Percentiles rank a stretch among this genome's conserved stretches.
Evolutionary conservation across 768 basidiomycete genomes (phyloP).

Genomic region (Steccherinum ochraceum): DNA sequence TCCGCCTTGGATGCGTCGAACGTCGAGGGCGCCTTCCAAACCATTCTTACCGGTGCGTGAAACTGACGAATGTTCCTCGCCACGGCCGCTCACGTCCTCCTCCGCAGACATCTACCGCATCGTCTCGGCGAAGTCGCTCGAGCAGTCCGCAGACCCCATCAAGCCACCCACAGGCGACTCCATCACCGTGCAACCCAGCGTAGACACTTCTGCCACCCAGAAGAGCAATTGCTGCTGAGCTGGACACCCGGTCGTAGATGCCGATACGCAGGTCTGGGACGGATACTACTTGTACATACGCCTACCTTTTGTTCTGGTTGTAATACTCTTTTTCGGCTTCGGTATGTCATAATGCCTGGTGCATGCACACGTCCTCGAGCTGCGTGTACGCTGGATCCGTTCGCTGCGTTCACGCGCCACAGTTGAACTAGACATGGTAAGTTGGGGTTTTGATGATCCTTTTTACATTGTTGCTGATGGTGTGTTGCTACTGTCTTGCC

Average conservation of each 20-base stretch:
- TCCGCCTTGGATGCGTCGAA: conserved; percentile 99
- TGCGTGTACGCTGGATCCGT: too few relatives aligned
- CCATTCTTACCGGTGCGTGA: conserved; percentile 84
- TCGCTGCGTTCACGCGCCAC: too few relatives aligned
- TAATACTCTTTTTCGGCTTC: background rate
- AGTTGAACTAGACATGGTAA: too few relatives aligned
- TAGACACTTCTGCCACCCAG: conserved; percentile 52
- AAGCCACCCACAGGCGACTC: conserved; percentile 76
- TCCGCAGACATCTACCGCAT: conserved; percentile 90
- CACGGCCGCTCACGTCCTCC: background rate
- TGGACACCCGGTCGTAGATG: background rate
- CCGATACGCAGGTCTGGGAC: background rate
- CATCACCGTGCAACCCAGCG: conserved; percentile 77
- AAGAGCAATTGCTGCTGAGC: conserved; percentile 59
- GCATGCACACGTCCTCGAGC: too few relatives aligned
- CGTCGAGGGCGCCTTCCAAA: conserved; percentile 97
- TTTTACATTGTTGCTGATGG: too few relatives aligned
- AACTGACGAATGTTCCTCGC: too few relatives aligned
- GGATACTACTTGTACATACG: background rate
- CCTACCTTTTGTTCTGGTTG: background rate
- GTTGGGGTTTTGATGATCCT: too few relatives aligned
- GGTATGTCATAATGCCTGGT: background rate
- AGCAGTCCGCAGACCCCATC: conserved; percentile 73
- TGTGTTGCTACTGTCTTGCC: too few relatives aligned
- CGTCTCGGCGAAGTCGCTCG: conserved; percentile 92